These are phyloP conservation scores for Fusarium fracticaudum DNA, from an alignment of 2,329 filamentous ascomycete genomes.

Conservation along the genomic window DNA sequence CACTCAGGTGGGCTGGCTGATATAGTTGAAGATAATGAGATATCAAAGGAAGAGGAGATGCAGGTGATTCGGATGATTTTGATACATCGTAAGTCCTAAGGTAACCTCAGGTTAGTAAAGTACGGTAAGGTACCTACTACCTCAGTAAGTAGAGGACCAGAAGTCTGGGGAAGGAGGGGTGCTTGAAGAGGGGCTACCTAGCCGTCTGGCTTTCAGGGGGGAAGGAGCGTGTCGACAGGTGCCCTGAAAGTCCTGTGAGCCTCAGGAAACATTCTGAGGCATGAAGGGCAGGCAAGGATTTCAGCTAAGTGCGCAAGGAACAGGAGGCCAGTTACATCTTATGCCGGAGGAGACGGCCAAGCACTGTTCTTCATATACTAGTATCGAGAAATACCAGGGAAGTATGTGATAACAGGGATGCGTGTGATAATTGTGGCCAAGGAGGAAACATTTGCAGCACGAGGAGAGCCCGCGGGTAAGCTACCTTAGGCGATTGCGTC, in stretches of 20 bases:
- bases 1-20: neutral
- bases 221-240: slow-evolving; percentile 13
- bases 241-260: slow-evolving; percentile 1
- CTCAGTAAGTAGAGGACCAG: neutral
- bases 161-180: slow-evolving; percentile 9
- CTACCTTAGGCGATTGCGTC: neutral
- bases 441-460: neutral
- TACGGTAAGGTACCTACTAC: neutral
- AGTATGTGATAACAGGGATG: neutral
- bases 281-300: neutral
- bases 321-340: neutral
- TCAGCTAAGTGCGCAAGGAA: neutral
- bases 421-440: neutral
- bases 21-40: neutral
- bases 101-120: neutral
- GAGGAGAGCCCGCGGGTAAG: neutral
- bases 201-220: neutral
- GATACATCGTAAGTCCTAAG: neutral
- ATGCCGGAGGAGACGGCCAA: neutral
- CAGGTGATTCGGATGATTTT: neutral
- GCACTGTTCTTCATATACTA: neutral
- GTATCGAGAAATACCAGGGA: neutral
- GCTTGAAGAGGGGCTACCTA: neutral
- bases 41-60: neutral
- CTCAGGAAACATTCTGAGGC: slow-evolving; percentile 12